These are phyloP conservation scores for Blastobotrys muscicola DNA, from an alignment of 805 yeast species.

Conservation along the genomic window DNA sequence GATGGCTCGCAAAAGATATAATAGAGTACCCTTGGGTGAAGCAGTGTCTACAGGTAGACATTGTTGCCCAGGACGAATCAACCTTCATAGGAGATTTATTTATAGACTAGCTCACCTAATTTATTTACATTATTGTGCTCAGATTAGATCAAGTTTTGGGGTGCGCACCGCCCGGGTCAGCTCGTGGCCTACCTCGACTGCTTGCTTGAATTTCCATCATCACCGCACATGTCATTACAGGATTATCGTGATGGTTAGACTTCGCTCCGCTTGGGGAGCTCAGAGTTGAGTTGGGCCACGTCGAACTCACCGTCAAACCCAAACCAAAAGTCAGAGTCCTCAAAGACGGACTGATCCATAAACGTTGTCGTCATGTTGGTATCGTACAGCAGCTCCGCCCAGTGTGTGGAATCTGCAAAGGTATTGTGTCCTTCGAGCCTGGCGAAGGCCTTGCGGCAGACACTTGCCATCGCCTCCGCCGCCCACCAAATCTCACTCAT, in stretches of 20 bases:
- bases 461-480: slow-evolving; percentile 25
- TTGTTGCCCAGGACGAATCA: background rate
- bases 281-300: background rate
- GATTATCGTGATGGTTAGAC: background rate
- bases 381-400: no score
- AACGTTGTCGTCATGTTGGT: no score
- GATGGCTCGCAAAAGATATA: slow-evolving; percentile 28
- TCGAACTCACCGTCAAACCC: background rate
- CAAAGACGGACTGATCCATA: no score
- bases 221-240: background rate
- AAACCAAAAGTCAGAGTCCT: background rate
- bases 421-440: slow-evolving; percentile 5
- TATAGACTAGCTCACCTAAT: background rate
- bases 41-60: background rate
- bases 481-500: slow-evolving; percentile 23
- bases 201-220: background rate
- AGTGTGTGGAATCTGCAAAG: no score
- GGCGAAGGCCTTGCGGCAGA: slow-evolving; percentile 21
- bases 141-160: slow-evolving; percentile 13
- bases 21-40: slow-evolving; percentile 13
- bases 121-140: slow-evolving; percentile 5
- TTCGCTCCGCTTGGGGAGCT: background rate
- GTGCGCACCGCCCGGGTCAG: background rate
- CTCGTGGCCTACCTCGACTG: background rate
- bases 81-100: background rate